Base-by-base conservation (phyloP, 805 yeast species). In the Hanseniaspora valbyensis region DNA sequence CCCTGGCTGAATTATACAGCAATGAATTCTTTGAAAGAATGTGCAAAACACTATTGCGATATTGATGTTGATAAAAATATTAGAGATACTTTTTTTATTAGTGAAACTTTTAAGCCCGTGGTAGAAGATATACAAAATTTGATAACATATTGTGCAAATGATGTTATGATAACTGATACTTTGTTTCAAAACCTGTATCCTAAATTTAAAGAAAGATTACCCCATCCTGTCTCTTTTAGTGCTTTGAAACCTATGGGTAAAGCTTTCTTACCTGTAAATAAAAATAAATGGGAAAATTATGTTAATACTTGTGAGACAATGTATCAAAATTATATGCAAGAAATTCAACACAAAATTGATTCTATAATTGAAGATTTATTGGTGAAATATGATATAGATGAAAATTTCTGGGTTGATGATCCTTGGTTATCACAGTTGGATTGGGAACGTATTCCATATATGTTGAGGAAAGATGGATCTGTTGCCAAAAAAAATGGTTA, bases 221-320 rank as follows among this genome's bases (percentile, higher is more conserved):
- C 98, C 0, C 98, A 92, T 64, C 96, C 98, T 0, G 95, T 90
- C 2, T 84, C 95, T 14, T 83, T 89, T 67, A 89, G 92, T 0
- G 96, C 95, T 2, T 67, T 92, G 41, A 72, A 82, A 56, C 81
- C 78, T 51, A 69, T 92, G 59, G 80, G 88, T 9, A 73, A 81
- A 19, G 75, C 84, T 41, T 76, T 89, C 44, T 66, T 94, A 37
- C 95, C 99, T 1, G 81, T 95, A 0, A 77, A 83, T 16, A 63
- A 61, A 19, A 64, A 73, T 13, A 58, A 67, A 13, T 92, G 98
- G 98, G 70, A 78, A 13, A 61, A 72, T 2, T 92, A 87, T 59
- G 66, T 89, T n/a, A 64, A 71, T 5, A 70, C 66, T 2, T 78
- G 96, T 1, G 98, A 92, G 62, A 50, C 58, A 1, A 63, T 77